Conservation (phyloP, 169 alveolate genomes). For the Cryptosporidium tyzzeri region DNA sequence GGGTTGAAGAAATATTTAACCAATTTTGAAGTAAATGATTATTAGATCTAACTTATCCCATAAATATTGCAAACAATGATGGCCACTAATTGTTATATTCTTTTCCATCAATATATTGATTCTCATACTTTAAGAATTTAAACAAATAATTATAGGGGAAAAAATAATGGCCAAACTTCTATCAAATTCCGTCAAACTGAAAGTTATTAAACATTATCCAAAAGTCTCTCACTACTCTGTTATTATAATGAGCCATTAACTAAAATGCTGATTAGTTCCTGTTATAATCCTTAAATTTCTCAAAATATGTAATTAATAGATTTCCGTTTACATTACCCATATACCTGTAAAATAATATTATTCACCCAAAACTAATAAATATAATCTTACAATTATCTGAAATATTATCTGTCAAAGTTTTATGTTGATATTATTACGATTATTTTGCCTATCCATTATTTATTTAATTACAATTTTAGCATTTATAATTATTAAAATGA, state of each 20-base stretch:
- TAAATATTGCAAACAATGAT: background rate
- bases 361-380: background rate
- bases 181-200: no score
- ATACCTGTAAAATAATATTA: no score
- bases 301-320: no score
- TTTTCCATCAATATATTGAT: background rate
- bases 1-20: background rate
- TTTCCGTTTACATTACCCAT: background rate
- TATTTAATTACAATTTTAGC: background rate
- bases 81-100: background rate
- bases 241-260: no score
- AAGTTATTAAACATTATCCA: no score
- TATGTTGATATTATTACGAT: no score
- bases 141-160: no score
- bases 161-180: no score
- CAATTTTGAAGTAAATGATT: background rate
- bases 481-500: background rate
- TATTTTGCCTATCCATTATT: background rate
- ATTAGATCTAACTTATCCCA: background rate
- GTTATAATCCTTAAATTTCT: no score
- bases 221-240: background rate
- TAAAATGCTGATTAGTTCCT: background rate
- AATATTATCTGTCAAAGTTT: background rate
- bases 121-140: background rate
- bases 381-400: background rate